Conservation (phyloP, 2,329 filamentous ascomycete species). For the Penicillium aurantiogriseum region DNA sequence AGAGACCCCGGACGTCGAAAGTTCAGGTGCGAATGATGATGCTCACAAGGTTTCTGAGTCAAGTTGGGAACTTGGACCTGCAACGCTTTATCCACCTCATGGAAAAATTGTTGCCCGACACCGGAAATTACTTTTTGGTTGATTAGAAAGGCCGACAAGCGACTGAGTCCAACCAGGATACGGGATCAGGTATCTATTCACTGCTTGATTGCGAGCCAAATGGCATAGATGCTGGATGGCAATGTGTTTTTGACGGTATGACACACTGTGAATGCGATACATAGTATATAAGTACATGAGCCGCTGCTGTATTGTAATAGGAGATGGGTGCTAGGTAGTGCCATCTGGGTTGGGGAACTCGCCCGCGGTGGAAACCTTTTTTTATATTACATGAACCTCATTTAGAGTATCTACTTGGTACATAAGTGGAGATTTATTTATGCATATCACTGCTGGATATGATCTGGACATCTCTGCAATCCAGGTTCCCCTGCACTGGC, state of each 20-base stretch:
- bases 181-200: too few relatives aligned
- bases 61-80: conserved; percentile 4
- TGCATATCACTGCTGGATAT: neutral
- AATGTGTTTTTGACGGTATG: neutral
- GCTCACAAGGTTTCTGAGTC: neutral
- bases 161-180: neutral
- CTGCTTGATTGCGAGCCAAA: neutral
- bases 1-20: neutral
- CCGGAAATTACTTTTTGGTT: neutral
- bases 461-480: neutral
- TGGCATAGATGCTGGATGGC: neutral
- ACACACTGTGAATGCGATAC: too few relatives aligned
- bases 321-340: too few relatives aligned
- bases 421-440: neutral
- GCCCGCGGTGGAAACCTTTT: neutral
- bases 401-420: neutral
- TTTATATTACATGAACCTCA: neutral
- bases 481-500: neutral
- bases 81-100: neutral
- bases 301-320: neutral
- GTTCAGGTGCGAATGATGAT: neutral
- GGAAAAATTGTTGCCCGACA: neutral
- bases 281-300: neutral
- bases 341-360: neutral
- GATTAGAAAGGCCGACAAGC: neutral